Conservation (phyloP, 495 filamentous ascomycete genomes). For the Aspergillus carlsbadensis region DNA sequence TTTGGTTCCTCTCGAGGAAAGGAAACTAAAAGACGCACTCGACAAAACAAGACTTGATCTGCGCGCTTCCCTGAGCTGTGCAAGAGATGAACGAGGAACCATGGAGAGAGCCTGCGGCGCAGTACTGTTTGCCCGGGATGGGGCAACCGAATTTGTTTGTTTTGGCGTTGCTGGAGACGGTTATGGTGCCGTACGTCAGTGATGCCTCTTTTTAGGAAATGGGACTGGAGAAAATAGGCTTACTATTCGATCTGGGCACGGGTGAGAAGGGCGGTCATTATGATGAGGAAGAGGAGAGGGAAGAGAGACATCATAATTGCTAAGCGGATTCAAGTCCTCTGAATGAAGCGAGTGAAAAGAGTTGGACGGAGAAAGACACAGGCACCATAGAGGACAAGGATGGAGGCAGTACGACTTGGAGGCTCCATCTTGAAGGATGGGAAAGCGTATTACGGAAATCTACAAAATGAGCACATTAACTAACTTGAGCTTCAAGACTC, state of each 20-base stretch:
- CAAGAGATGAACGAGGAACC: constrained; percentile 18
- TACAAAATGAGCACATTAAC: too few relatives aligned
- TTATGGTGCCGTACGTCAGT: not conserved
- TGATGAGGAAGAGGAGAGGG: not conserved
- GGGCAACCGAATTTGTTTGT: constrained; percentile 20
- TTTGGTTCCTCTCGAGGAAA: too few relatives aligned
- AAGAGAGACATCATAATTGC: not conserved
- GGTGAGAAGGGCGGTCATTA: not conserved
- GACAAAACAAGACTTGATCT: constrained; percentile 19
- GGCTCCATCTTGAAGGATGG: too few relatives aligned
- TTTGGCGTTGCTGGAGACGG: constrained; percentile 7
- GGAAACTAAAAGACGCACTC: constrained; percentile 9
- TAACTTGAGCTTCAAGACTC: too few relatives aligned
- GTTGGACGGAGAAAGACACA: not conserved
- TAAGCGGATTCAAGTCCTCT: too few relatives aligned
- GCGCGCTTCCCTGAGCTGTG: not conserved
- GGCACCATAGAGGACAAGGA: too few relatives aligned
- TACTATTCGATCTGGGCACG: constrained; percentile 12
- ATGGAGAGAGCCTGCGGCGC: constrained; percentile 16
- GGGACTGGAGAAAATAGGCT: not conserved
- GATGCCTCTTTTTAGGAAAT: not conserved
- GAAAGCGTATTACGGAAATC: too few relatives aligned
- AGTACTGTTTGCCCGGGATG: constrained; percentile 15
- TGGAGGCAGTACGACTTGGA: too few relatives aligned
- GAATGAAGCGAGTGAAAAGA: not conserved